A percentile compares a stretch with the other conserved stretches of the same genome.
Evolutionary conservation across 2,329 filamentous ascomycete genomes (phyloP).

Genomic region (Phaeosphaeriaceae sp.): DNA sequence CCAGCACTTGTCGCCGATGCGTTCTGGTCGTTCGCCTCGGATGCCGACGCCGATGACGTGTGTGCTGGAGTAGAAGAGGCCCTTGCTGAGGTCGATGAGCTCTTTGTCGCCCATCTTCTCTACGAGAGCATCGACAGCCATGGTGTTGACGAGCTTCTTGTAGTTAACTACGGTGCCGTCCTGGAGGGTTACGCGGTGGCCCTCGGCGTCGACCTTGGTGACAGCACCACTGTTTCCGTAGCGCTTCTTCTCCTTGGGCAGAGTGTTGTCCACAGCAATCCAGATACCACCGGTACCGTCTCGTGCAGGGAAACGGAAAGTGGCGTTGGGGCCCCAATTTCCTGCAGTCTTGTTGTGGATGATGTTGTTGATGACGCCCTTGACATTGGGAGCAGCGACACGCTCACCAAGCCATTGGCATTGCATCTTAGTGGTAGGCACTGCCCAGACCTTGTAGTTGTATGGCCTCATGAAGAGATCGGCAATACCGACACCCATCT

Average conservation of each 20-base stretch:
- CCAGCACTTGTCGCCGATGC: conserved; percentile 99
- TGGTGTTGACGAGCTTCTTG: conserved; percentile 91
- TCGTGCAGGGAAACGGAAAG: conserved; percentile 95
- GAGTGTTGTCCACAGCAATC: conserved; percentile 93
- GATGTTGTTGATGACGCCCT: conserved; percentile 90
- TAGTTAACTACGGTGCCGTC: conserved; percentile 91
- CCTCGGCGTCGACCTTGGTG: conserved; percentile 82
- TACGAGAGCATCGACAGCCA: conserved; percentile 89
- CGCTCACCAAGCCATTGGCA: conserved; percentile 98
- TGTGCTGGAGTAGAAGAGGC: conserved; percentile 94
- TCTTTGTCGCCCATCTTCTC: conserved; percentile 88
- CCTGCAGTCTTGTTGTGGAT: conserved; percentile 95
- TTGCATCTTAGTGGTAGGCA: conserved; percentile 99
- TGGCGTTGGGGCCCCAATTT: conserved; percentile 97
- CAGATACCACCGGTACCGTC: conserved; percentile 98
- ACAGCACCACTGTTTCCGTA: conserved; percentile 88
- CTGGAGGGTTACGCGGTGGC: conserved; percentile 80
- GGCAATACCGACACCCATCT: conserved; percentile 86
- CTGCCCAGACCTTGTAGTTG: conserved; percentile 99
- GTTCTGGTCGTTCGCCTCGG: conserved; percentile 87
- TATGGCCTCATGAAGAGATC: conserved; percentile 99
- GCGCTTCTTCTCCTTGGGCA: conserved; percentile 88
- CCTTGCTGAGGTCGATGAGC: conserved; percentile 82
- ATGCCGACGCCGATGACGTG: conserved; percentile 97
- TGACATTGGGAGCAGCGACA: conserved; percentile 95